Evolutionary conservation across 1,284 basidiomycete genomes (phyloP).

Genomic region (Golubevia pallescens): DNA sequence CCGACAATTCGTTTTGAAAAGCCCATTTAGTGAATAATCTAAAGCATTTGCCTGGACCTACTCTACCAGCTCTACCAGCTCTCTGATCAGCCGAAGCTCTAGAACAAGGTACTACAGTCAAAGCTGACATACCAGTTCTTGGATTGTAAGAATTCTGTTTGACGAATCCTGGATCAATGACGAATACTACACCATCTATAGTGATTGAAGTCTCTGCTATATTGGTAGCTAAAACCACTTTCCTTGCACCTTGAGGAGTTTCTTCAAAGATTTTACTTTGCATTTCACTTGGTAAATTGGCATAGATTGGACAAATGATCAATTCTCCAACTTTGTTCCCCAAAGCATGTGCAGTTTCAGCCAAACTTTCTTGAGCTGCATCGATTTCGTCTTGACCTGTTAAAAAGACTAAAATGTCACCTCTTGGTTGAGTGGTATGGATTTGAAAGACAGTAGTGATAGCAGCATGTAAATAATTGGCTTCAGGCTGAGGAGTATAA

Average conservation of each 20-base stretch:
- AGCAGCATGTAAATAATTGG: slow-evolving; percentile 94
- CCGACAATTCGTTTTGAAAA: slow-evolving; percentile 2
- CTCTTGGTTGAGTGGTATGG: slow-evolving; percentile 95
- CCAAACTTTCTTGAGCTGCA: slow-evolving; percentile 86
- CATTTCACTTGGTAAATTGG: slow-evolving; percentile 97
- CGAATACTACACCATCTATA: slow-evolving; percentile 63
- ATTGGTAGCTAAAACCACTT: slow-evolving; percentile 92
- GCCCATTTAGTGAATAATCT: slow-evolving; percentile 3
- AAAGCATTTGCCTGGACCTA: slow-evolving; percentile 5
- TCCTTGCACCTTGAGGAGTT: slow-evolving; percentile 91
- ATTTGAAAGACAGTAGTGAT: slow-evolving; percentile 99
- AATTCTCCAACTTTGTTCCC: slow-evolving; percentile 96
- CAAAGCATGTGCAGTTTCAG: slow-evolving; percentile 89
- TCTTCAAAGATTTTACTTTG: slow-evolving; percentile 99
- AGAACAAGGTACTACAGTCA: neutral
- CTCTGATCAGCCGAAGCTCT: slow-evolving; percentile 1
- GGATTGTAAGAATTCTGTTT: slow-evolving; percentile 64
- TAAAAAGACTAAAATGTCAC: slow-evolving; percentile 97
- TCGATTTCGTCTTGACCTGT: slow-evolving; percentile 99
- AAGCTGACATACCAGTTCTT: slow-evolving; percentile 25
- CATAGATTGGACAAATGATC: slow-evolving; percentile 95
- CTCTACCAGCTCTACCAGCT: slow-evolving; percentile 1
- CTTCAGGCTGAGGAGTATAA: slow-evolving; percentile 73
- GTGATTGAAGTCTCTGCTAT: slow-evolving; percentile 73
- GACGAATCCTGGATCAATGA: slow-evolving; percentile 63